Evolutionary conservation across 2,329 filamentous ascomycete genomes (phyloP).

Genomic region (Raffaelea ambrosiae): DNA sequence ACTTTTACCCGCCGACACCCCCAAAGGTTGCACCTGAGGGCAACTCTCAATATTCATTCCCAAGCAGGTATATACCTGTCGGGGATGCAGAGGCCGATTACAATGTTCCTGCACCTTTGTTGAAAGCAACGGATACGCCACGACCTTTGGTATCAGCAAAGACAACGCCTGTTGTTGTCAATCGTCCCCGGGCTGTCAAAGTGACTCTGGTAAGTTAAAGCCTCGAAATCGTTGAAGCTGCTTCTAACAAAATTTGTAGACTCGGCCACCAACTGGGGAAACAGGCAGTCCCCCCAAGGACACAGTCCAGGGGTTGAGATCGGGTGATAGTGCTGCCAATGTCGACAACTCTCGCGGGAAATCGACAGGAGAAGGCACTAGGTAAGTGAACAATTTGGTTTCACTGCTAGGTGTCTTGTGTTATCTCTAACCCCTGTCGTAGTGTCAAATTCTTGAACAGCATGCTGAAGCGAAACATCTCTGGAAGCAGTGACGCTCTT

Average conservation of each 20-base stretch:
- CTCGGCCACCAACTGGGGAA: no score
- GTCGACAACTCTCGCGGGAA: no score
- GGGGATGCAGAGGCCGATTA: slow-evolving; percentile 3
- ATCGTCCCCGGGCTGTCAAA: no score
- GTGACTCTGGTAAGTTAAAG: slow-evolving; percentile 9
- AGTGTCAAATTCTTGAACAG: slow-evolving; percentile 34
- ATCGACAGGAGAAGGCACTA: slow-evolving; percentile 1
- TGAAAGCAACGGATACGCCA: neutral
- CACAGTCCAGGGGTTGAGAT: no score
- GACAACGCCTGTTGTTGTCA: neutral
- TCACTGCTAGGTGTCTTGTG: no score
- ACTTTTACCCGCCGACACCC: slow-evolving; percentile 53
- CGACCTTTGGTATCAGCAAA: neutral
- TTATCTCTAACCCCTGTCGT: no score
- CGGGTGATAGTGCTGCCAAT: neutral
- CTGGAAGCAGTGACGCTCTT: slow-evolving; percentile 24
- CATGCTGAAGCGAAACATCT: slow-evolving; percentile 40
- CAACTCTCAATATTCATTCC: neutral
- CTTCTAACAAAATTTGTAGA: neutral
- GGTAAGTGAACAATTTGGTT: neutral
- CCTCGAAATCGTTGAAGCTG: neutral
- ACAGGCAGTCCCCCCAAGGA: no score
- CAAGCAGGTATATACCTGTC: slow-evolving; percentile 1
- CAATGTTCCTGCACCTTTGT: neutral
- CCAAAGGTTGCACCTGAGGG: neutral